These are phyloP conservation scores for Arthrinium phaeospermum DNA, from an alignment of 2,329 filamentous ascomycete genomes.

Conservation along the genomic window DNA sequence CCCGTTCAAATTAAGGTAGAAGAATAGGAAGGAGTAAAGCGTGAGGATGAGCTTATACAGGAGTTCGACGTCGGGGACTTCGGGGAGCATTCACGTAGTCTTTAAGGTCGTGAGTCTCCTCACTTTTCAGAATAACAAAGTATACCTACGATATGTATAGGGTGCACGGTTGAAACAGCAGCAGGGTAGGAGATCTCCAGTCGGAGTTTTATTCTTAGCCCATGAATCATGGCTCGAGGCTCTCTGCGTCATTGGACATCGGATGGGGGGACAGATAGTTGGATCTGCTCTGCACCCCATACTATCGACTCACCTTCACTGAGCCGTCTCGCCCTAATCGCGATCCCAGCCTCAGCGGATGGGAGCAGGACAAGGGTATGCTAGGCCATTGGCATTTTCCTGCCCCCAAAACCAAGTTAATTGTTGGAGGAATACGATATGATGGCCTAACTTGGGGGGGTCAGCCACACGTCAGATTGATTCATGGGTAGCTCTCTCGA, in stretches of 20 bases:
- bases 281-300: neutral
- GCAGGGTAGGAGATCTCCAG: neutral
- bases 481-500: neutral
- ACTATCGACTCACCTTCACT: neutral
- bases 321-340: neutral
- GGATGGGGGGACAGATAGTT: neutral
- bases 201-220: slow-evolving; percentile 8
- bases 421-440: neutral
- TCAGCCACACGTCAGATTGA: slow-evolving; percentile 15
- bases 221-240: slow-evolving; percentile 10
- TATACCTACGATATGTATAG: neutral
- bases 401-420: neutral
- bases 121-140: neutral
- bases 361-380: neutral
- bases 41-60: slow-evolving; percentile 32
- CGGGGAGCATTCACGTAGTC: slow-evolving; percentile 1
- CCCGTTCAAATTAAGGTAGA: slow-evolving; percentile 31
- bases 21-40: slow-evolving; percentile 32
- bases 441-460: neutral
- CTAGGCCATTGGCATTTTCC: neutral
- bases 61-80: neutral
- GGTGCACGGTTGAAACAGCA: slow-evolving; percentile 1
- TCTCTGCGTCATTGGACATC: slow-evolving; percentile 9
- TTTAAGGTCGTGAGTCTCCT: slow-evolving; percentile 6
- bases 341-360: neutral